These are phyloP conservation scores for Durio zibethinus DNA, from an alignment of 345 rosid genomes.

Conservation along the genomic window DNA sequence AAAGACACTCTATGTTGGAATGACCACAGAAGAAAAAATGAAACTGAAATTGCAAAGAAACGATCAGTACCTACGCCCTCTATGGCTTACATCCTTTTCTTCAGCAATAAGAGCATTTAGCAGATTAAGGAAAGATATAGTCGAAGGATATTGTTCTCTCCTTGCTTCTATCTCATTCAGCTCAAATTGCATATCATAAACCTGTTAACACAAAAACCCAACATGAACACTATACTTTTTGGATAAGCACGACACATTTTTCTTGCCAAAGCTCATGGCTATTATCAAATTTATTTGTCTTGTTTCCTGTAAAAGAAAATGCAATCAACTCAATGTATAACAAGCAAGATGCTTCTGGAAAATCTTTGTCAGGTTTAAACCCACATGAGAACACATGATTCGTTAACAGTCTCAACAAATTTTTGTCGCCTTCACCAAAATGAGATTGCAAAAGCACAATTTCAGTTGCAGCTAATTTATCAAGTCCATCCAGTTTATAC, in stretches of 20 bases:
- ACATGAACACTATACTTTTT: background rate
- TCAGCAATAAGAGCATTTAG: conserved; percentile 80
- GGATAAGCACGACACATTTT: background rate
- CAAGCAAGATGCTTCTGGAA: background rate
- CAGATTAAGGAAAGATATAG: conserved; percentile 84
- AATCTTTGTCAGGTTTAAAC: background rate
- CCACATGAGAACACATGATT: background rate
- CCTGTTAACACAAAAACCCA: conserved; percentile 37
- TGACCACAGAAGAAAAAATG: conserved; percentile 12
- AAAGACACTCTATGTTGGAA: conserved; percentile 22
- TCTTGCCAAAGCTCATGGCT: background rate
- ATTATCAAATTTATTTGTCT: background rate
- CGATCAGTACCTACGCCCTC: conserved; percentile 76
- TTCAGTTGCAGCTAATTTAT: background rate
- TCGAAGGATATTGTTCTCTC: conserved; percentile 86
- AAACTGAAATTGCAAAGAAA: conserved; percentile 18
- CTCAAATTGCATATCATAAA: conserved; percentile 96
- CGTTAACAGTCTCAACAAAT: background rate
- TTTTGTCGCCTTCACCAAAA: background rate
- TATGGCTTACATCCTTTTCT: conserved; percentile 79
- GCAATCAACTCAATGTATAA: background rate
- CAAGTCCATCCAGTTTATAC: background rate
- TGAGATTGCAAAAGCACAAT: background rate
- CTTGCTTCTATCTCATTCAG: conserved; percentile 97
- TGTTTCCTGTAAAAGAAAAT: background rate